phyloP scores from a whole-genome alignment of 257 asterid genomes.

The Cruciata laevipes region DNA sequence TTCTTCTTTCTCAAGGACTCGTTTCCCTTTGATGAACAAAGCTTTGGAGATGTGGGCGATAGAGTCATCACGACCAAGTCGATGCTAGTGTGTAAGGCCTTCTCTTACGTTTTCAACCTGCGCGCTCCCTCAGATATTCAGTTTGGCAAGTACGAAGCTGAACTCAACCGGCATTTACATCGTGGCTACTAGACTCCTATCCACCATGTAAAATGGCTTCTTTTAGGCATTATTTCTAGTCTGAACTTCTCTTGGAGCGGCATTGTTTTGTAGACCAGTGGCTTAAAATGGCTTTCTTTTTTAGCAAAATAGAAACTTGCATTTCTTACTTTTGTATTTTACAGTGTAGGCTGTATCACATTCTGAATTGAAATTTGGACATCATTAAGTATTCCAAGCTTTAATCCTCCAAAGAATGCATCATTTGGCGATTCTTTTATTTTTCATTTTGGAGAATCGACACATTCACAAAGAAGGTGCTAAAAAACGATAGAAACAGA shows the following conservation, averaged over 20 bases:
- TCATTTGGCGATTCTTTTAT: too few relatives aligned
- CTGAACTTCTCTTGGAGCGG: not conserved
- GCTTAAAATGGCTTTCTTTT: not conserved
- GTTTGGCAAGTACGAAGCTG: conserved; percentile 27
- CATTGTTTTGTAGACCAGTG: not conserved
- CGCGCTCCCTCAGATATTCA: conserved; percentile 37
- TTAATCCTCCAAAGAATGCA: too few relatives aligned
- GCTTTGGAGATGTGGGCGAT: conserved; percentile 56
- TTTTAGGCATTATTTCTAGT: not conserved
- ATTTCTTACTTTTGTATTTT: too few relatives aligned
- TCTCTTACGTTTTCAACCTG: conserved; percentile 60
- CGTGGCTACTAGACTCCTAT: not conserved
- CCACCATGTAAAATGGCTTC: not conserved
- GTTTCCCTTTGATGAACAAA: conserved; percentile 56
- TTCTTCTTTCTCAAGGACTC: conserved; percentile 68
- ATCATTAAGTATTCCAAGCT: too few relatives aligned
- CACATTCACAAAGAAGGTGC: too few relatives aligned
- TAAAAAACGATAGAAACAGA: too few relatives aligned
- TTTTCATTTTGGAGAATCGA: too few relatives aligned
- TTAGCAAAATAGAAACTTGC: too few relatives aligned
- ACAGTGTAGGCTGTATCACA: too few relatives aligned
- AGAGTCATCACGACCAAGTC: conserved; percentile 31
- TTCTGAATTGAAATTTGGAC: too few relatives aligned
- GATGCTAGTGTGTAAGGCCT: conserved; percentile 47
- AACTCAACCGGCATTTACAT: conserved; percentile 23